Conservation (phyloP, 106 monocot species). For the Acorus gramineus region DNA sequence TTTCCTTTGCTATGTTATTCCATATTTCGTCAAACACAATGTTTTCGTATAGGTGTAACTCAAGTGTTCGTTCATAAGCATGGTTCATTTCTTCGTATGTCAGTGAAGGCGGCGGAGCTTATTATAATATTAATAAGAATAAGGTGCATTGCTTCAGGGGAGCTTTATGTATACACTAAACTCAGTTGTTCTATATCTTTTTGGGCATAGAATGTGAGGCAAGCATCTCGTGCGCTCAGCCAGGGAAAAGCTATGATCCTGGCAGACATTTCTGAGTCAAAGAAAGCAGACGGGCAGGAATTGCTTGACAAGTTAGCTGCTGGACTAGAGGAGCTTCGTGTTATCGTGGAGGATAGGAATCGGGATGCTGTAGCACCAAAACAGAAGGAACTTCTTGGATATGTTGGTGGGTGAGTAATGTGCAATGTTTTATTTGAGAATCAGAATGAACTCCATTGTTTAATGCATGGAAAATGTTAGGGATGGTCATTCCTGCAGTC, state of each 20-base stretch:
- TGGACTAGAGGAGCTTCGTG: conserved; percentile 75
- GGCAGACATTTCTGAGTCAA: conserved; percentile 59
- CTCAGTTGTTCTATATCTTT: not conserved
- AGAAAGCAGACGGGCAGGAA: conserved; percentile 63
- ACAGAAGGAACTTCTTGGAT: conserved; percentile 88
- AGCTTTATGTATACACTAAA: not conserved
- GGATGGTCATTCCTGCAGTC: no score
- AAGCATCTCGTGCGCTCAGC: conserved; percentile 83
- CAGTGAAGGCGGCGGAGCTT: no score
- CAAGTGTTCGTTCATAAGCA: no score
- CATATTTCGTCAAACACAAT: no score
- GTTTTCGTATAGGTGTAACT: no score
- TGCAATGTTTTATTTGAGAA: not conserved
- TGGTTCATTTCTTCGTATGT: no score
- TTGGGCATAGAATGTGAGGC: conserved; percentile 64
- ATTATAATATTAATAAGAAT: no score
- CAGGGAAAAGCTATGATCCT: conserved; percentile 75
- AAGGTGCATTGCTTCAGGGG: not conserved
- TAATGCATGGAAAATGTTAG: no score
- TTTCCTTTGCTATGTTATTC: no score
- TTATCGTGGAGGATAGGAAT: conserved; percentile 70
- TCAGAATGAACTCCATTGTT: no score
- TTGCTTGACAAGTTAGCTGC: conserved; percentile 53
- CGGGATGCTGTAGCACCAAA: conserved; percentile 79
- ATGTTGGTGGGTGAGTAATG: conserved; percentile 77